Conservation (phyloP, 2,329 filamentous ascomycete species). For the Colletotrichum acutatum region DNA sequence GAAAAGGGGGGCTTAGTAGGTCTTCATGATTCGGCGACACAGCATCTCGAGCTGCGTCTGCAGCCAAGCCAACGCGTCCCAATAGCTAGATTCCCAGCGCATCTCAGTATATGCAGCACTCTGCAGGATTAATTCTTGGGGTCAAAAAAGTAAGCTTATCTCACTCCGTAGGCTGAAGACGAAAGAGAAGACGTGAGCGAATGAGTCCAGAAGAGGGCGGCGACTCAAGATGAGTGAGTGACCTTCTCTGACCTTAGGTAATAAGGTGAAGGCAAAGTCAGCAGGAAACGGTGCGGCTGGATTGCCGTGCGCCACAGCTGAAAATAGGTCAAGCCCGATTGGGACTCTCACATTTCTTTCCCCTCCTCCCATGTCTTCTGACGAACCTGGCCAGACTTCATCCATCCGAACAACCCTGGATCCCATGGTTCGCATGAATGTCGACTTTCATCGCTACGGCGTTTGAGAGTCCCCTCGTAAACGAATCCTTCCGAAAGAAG, state of each 20-base stretch:
- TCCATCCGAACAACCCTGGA: background rate
- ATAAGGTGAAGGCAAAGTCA: background rate
- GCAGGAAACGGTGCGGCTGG: background rate
- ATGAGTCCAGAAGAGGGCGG: background rate
- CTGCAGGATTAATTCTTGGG: background rate
- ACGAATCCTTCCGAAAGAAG: conserved; percentile 7
- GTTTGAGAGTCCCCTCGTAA: background rate
- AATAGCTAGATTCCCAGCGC: background rate
- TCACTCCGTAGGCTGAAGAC: background rate
- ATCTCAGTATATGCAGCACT: background rate
- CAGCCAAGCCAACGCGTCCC: background rate
- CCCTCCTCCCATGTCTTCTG: background rate
- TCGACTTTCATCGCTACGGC: background rate
- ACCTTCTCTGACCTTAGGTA: background rate
- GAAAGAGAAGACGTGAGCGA: background rate
- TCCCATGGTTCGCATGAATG: background rate
- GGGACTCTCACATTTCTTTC: background rate
- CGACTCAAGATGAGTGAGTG: background rate
- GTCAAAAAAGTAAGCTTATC: background rate
- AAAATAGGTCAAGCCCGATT: conserved; percentile 7
- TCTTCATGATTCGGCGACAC: background rate
- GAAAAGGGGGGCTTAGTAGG: background rate
- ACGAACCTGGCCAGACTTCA: background rate
- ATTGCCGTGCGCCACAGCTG: conserved; percentile 23
- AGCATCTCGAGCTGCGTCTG: background rate